phyloP scores from a whole-genome alignment of 352 stramenopile species.

The Globisporangium yorkense region DNA sequence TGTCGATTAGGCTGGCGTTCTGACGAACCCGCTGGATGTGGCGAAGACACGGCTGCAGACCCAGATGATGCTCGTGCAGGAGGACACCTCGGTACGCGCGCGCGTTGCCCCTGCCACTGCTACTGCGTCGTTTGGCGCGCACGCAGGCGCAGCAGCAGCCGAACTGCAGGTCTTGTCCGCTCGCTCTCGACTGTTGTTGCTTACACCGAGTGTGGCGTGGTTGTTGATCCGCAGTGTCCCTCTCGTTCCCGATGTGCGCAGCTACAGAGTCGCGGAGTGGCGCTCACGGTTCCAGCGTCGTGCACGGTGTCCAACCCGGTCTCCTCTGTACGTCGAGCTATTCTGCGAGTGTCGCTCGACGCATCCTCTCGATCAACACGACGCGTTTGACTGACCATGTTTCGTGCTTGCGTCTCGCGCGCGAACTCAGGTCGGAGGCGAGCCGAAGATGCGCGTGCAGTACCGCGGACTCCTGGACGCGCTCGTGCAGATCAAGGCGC shows the following conservation, averaged over 20 bases:
- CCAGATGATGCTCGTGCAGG: conserved; percentile 71
- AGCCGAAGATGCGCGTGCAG: conserved; percentile 58
- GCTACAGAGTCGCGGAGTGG: conserved; percentile 56
- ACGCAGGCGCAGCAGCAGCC: conserved; percentile 12
- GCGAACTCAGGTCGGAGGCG: conserved; percentile 17
- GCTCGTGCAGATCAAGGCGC: conserved; percentile 84
- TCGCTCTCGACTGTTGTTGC: conserved; percentile 17
- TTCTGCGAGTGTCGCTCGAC: not conserved
- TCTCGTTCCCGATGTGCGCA: conserved; percentile 70
- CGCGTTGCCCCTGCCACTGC: conserved; percentile 14
- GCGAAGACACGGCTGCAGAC: conserved; percentile 98
- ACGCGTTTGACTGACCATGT: not conserved
- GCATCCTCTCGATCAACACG: not conserved
- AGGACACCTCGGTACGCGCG: conserved; percentile 52
- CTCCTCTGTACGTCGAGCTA: conserved; percentile 22
- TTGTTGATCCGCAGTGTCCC: conserved; percentile 56
- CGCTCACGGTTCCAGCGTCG: conserved; percentile 54
- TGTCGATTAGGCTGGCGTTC: conserved; percentile 46
- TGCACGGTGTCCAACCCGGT: conserved; percentile 43
- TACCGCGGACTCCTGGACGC: conserved; percentile 73
- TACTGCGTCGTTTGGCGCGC: conserved; percentile 19
- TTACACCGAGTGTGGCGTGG: conserved; percentile 4
- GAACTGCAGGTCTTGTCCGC: conserved; percentile 48
- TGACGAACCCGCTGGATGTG: conserved; percentile 98
- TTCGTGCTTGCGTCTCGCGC: not conserved